A percentile compares a stretch with the other conserved stretches of the same genome.
phyloP scores from a whole-genome alignment of 345 rosid species.

The Eucalyptus guilfoylei region DNA sequence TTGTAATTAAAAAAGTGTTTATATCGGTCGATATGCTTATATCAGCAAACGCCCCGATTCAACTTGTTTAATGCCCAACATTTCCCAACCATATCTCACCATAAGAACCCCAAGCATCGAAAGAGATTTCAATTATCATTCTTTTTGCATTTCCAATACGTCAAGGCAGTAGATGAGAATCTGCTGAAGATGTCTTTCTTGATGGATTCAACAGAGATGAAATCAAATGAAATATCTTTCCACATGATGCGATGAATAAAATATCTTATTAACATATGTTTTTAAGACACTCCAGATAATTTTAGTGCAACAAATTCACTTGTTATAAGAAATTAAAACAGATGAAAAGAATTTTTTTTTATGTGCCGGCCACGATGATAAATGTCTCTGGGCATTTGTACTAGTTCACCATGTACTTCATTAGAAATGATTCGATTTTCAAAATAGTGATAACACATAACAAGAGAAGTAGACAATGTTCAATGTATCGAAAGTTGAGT shows the following conservation, averaged over 20 bases:
- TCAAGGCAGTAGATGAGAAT: background rate
- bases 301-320: background rate
- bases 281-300: background rate
- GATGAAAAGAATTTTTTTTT: background rate
- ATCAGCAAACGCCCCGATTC: background rate
- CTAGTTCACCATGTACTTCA: background rate
- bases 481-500: background rate
- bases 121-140: background rate
- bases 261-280: background rate
- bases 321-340: background rate
- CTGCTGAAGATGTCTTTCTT: background rate
- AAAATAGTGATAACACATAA: background rate
- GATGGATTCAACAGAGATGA: background rate
- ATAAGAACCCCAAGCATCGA: background rate
- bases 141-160: background rate
- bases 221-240: background rate
- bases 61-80: background rate
- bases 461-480: background rate
- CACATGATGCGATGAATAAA: background rate
- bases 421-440: background rate
- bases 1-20: background rate
- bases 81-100: background rate
- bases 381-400: background rate
- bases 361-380: background rate
- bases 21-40: background rate